These are phyloP conservation scores for Camelina sativa DNA, from an alignment of 345 rosid genomes.

Conservation along the genomic window DNA sequence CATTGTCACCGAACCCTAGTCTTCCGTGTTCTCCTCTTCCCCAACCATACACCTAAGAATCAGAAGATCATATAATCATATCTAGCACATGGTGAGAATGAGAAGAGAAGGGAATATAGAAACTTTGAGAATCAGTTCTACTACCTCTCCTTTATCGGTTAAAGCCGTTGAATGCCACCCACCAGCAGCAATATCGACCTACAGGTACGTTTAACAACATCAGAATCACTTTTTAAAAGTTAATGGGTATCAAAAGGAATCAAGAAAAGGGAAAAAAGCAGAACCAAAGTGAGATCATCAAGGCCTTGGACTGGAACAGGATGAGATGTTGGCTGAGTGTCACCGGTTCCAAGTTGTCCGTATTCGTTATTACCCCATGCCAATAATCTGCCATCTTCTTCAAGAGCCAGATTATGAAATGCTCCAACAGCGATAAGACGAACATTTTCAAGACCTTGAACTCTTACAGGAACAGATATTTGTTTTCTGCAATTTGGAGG, in stretches of 20 bases:
- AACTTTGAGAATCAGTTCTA: not conserved
- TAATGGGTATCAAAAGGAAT: not conserved
- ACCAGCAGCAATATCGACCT: conserved; percentile 99
- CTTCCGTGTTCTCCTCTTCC: conserved; percentile 99
- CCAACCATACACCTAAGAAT: conserved; percentile 87
- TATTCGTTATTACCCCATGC: conserved; percentile 99
- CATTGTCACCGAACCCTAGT: conserved; percentile 96
- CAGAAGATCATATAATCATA: conserved; percentile 1
- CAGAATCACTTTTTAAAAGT: not conserved
- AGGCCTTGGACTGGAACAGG: conserved; percentile 90
- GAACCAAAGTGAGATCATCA: conserved; percentile 78
- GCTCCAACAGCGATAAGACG: conserved; percentile 94
- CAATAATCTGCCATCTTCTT: conserved; percentile 86
- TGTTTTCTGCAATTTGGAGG: conserved; percentile 66
- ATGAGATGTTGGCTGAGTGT: conserved; percentile 93
- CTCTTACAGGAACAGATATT: conserved; percentile 91
- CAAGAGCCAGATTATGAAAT: conserved; percentile 96
- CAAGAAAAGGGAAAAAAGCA: conserved; percentile 30
- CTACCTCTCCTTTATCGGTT: conserved; percentile 88
- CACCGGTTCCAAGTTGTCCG: conserved; percentile 99
- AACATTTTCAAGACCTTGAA: conserved; percentile 94
- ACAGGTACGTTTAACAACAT: not conserved
- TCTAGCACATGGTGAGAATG: not conserved
- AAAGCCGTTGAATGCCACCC: conserved; percentile 99
- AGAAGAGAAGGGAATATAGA: not conserved